phyloP scores from a whole-genome alignment of 202 grass and related monocot genomes.

The Dendrocalamus latiflorus region DNA sequence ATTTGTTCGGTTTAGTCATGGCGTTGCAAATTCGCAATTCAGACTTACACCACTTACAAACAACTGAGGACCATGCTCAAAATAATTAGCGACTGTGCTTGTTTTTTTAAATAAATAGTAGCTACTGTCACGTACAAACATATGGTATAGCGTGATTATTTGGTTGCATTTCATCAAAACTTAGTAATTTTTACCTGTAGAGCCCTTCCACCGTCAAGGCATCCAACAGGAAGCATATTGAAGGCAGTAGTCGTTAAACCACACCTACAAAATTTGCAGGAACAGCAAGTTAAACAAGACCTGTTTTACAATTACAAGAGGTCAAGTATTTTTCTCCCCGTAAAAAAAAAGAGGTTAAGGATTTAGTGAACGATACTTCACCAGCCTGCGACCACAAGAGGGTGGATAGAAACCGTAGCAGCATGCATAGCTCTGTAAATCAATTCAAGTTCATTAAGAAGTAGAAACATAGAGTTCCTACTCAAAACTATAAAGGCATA shows the following conservation, averaged over 20 bases:
- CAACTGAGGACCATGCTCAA: background rate
- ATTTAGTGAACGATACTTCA: slow-evolving; percentile 38
- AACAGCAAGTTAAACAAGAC: slow-evolving; percentile 36
- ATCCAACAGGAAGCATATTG: slow-evolving; percentile 99
- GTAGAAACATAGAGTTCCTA: too few relatives aligned
- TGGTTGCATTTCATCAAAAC: background rate
- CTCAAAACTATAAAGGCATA: too few relatives aligned
- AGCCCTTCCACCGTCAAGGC: slow-evolving; percentile 96
- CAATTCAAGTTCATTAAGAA: slow-evolving; percentile 11
- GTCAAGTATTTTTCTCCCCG: too few relatives aligned
- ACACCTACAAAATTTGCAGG: slow-evolving; percentile 58
- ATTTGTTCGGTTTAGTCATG: background rate
- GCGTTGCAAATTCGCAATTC: background rate
- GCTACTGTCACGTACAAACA: background rate
- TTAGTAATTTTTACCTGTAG: slow-evolving; percentile 55
- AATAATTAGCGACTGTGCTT: background rate
- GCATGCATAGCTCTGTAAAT: slow-evolving; percentile 87
- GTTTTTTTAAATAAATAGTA: too few relatives aligned
- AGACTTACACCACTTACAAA: background rate
- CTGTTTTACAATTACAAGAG: background rate
- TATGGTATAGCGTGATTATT: background rate
- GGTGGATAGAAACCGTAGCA: slow-evolving; percentile 86
- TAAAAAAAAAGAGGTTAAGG: too few relatives aligned
- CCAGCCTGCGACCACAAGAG: slow-evolving; percentile 98
- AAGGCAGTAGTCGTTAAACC: slow-evolving; percentile 96